These are phyloP conservation scores for Trichoderma sp. DNA, from an alignment of 2,329 filamentous ascomycete genomes.

Conservation along the genomic window DNA sequence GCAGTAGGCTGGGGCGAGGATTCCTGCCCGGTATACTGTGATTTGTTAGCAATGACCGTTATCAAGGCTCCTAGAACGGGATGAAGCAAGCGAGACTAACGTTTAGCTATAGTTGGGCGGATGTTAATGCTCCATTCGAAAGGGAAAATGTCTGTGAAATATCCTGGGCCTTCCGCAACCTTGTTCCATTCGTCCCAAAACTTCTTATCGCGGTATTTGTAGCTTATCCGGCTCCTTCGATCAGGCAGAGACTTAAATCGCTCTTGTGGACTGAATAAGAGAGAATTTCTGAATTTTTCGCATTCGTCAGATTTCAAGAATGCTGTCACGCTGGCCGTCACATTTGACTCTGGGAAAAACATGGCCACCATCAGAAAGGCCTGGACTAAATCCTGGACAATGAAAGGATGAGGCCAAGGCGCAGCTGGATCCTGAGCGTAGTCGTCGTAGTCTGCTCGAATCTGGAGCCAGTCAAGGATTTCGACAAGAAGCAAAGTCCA, in stretches of 20 bases:
- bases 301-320: slow-evolving; percentile 32
- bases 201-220: slow-evolving; percentile 31
- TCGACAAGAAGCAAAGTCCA: slow-evolving; percentile 36
- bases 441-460: slow-evolving; percentile 32
- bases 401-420: slow-evolving; percentile 37
- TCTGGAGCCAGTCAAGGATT: slow-evolving; percentile 34
- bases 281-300: slow-evolving; percentile 31
- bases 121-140: slow-evolving; percentile 38
- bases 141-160: slow-evolving; percentile 35
- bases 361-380: slow-evolving; percentile 36
- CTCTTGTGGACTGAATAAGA: slow-evolving; percentile 33
- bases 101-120: slow-evolving; percentile 35
- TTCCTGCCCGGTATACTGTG: slow-evolving; percentile 36
- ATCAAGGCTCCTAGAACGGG: too few relatives aligned
- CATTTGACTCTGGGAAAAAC: slow-evolving; percentile 35
- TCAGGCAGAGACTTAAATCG: slow-evolving; percentile 34
- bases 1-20: slow-evolving; percentile 34
- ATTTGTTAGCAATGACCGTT: slow-evolving; percentile 22
- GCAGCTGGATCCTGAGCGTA: slow-evolving; percentile 29
- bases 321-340: slow-evolving; percentile 28
- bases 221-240: slow-evolving; percentile 34
- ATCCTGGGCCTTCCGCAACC: slow-evolving; percentile 23
- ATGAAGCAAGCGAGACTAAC: slow-evolving; percentile 16
- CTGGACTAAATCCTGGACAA: slow-evolving; percentile 35
- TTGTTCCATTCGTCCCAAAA: slow-evolving; percentile 36